A percentile compares a stretch with the other conserved stretches of the same genome.
phyloP scores from a whole-genome alignment of 2,329 filamentous ascomycete genomes.

The Albophoma yamanashiensis region DNA sequence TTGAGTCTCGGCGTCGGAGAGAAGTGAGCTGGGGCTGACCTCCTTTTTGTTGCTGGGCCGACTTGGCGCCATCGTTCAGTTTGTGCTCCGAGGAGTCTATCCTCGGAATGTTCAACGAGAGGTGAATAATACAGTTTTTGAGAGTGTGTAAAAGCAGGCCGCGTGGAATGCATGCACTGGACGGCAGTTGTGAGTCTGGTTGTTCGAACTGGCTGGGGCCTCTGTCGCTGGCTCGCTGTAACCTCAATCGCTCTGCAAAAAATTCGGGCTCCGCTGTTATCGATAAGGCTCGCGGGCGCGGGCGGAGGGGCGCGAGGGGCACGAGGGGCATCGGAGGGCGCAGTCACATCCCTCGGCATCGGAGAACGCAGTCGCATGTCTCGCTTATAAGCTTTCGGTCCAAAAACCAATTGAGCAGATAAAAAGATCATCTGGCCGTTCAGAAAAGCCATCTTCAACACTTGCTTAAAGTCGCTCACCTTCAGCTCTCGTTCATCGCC shows the following conservation, averaged over 20 bases:
- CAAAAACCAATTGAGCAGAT: no score
- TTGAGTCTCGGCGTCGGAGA: conserved; percentile 29
- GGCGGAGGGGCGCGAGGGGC: not conserved
- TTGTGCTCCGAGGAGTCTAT: not conserved
- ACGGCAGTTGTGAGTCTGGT: not conserved
- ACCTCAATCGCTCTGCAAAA: conserved; percentile 6
- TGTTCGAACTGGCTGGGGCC: not conserved
- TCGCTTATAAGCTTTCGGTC: no score
- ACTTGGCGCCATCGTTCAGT: conserved; percentile 27
- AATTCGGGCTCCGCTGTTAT: conserved; percentile 18
- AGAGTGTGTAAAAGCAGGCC: not conserved
- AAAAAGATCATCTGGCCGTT: no score
- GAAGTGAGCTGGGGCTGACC: conserved; percentile 15
- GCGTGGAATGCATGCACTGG: not conserved
- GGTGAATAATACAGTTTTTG: not conserved
- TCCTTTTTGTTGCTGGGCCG: conserved; percentile 26
- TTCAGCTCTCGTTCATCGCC: not conserved
- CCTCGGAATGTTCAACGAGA: not conserved
- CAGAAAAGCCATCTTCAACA: no score
- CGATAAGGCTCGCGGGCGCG: conserved; percentile 14
- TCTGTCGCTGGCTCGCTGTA: not conserved
- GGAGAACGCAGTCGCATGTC: not conserved
- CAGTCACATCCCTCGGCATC: not conserved
- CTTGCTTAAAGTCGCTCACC: not conserved
- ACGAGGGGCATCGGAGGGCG: not conserved